Percentiles rank a stretch among this genome's conserved stretches.
Evolutionary conservation across 257 asterid genomes (phyloP).

Genomic region (Solanum dulcamara): DNA sequence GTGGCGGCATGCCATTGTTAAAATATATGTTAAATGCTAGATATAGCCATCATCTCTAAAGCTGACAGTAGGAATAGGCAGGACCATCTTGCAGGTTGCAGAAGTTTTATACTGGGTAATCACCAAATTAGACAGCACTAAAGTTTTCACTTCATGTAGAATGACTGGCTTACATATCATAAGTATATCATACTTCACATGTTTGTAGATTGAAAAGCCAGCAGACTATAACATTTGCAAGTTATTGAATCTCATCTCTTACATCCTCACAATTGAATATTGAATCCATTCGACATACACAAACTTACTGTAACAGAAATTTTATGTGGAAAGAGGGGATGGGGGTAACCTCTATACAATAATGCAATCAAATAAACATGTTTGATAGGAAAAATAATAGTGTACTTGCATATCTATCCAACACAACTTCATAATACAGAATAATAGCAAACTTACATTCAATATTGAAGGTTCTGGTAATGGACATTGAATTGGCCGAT

Average conservation of each 20-base stretch:
- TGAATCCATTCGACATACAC: not conserved
- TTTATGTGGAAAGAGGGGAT: not conserved
- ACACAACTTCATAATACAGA: not conserved
- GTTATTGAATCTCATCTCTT: not conserved
- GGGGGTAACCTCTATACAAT: not conserved
- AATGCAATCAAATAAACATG: not conserved
- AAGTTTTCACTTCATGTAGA: not conserved
- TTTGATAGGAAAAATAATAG: not conserved
- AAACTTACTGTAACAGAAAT: not conserved
- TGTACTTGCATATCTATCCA: not conserved
- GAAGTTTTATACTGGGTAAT: not conserved
- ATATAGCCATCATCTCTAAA: not conserved
- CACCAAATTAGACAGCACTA: not conserved
- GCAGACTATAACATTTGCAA: not conserved
- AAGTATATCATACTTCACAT: not conserved
- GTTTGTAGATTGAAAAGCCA: not conserved
- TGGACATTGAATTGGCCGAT: conserved; percentile 80
- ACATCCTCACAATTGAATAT: not conserved
- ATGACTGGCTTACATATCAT: not conserved
- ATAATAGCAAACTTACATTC: conserved; percentile 36
- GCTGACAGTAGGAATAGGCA: not conserved
- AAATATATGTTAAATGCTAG: not conserved
- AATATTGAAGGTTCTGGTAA: conserved; percentile 87
- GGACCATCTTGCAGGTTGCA: not conserved
- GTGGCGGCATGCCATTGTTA: not conserved